phyloP scores from a whole-genome alignment of 78 protist genomes.

The Dictyostelium brefeldianum region DNA sequence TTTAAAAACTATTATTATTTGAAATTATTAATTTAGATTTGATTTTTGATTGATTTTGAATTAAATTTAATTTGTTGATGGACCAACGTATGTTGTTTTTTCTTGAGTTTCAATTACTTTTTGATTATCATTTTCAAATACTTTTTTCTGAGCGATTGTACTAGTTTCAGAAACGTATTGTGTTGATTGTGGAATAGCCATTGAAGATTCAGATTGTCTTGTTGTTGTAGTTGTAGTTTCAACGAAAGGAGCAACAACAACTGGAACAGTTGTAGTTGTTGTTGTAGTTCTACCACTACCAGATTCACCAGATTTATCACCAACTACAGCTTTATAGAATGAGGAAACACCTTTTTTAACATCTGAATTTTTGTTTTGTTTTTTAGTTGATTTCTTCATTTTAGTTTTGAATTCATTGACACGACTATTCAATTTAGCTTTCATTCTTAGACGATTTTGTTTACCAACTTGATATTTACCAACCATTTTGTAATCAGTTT shows the following conservation, averaged over 20 bases:
- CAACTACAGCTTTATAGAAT: background rate
- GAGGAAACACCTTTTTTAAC: background rate
- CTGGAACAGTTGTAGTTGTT: background rate
- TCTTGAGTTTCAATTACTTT: slow-evolving; percentile 7
- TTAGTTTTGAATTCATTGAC: background rate
- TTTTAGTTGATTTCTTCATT: background rate
- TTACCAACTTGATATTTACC: slow-evolving; percentile 35
- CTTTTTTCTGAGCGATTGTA: slow-evolving; percentile 4
- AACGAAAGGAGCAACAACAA: background rate
- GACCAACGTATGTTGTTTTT: slow-evolving; percentile 35
- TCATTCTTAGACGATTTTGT: background rate
- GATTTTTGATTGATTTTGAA: background rate
- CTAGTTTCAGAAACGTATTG: slow-evolving; percentile 23
- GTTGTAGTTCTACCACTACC: background rate
- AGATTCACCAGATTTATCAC: background rate
- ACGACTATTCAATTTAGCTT: background rate
- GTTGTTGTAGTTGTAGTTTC: slow-evolving; percentile 13
- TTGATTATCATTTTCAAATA: slow-evolving; percentile 9
- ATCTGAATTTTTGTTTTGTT: background rate
- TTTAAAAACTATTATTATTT: background rate
- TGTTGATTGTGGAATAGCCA: slow-evolving; percentile 16
- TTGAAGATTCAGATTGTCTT: background rate
- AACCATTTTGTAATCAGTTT: slow-evolving; percentile 51
- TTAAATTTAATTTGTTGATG: slow-evolving; percentile 42
- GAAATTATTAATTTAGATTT: background rate